Evolutionary conservation across 257 asterid genomes (phyloP), one percentile per base, ranked within the genome.

Genomic region (Solanum infundibuliforme): DNA sequence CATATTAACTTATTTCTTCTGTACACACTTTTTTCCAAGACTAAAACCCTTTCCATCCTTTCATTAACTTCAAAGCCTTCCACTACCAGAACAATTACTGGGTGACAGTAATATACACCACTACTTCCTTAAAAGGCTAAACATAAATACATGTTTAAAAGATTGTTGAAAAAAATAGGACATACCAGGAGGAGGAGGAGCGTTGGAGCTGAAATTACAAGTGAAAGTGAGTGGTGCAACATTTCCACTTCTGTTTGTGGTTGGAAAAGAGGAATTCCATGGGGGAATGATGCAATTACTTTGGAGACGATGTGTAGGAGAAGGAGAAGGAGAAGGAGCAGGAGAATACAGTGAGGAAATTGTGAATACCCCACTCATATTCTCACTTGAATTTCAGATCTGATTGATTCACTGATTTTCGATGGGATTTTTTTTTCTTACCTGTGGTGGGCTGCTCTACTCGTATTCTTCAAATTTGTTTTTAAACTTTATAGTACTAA

Each of bases 151-250:
- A 65, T n/a, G 72, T 11, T n/a, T 62, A 60, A 60, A 23, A 60
- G 29, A 62, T 62, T 62, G 18, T 62, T 62, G 34, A 66, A 1
- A 25, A 62, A 29, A 35, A 72, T 32, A 9, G 85, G 85, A 79
- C 41, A 29, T 77, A 87, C 89, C 89, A 79, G 86, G 81, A 41
- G 35, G 29, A 39, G 34, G 29, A 25, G 77, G 86, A n/a, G 86
- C 71, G 43, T 18, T 6, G 23, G 55, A 55, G n/a, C 82, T 79
- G 46, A 76, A 55, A 29, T 69, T 52, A 71, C 89, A 87, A 41
- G 69, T 86, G 81, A 62, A 32, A 39, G 34, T 38, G 69, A 38
- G 83, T 39, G 66, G 14, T 77, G 66, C 8, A 43, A 43, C n/a
- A 43, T 34, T 43, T 29, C 8, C 36, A 27, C 25, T 41, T 29